A percentile compares a stretch with the other conserved stretches of the same genome.
phyloP scores from a whole-genome alignment of 345 rosid species.

The Jatropha curcas region DNA sequence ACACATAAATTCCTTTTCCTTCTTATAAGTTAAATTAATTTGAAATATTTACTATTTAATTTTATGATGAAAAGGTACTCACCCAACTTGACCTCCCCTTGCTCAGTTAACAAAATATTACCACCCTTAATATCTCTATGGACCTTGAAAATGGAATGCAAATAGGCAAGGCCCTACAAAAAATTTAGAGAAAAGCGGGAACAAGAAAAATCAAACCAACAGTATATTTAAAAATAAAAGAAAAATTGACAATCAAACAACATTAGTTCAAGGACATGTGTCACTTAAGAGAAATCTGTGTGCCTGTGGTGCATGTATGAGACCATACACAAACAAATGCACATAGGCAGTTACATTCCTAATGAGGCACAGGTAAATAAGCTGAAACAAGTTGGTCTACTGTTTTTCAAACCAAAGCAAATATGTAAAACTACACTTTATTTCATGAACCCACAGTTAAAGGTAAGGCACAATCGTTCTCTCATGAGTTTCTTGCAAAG shows the following conservation, averaged over 20 bases:
- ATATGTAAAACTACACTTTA: neutral
- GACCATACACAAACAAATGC: neutral
- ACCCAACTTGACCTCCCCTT: conserved; percentile 99
- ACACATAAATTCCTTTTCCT: neutral
- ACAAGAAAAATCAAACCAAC: conserved; percentile 12
- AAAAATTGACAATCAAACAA: neutral
- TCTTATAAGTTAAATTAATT: neutral
- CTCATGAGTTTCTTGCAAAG: neutral
- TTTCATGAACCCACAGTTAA: neutral
- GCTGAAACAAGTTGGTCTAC: neutral
- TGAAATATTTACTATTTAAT: neutral
- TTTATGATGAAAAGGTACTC: conserved; percentile 36
- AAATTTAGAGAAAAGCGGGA: neutral
- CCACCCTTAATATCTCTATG: conserved; percentile 99
- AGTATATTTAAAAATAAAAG: conserved; percentile 15
- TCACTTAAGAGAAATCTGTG: neutral
- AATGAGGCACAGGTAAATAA: neutral
- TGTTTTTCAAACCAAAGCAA: neutral
- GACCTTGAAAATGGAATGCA: conserved; percentile 96
- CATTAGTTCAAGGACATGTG: neutral
- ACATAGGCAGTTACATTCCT: neutral
- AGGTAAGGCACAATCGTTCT: neutral
- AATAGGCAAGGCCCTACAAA: conserved; percentile 87
- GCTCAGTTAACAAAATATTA: conserved; percentile 94
- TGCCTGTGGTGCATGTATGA: neutral